Base-by-base conservation (phyloP, 108 stramenopile genomes). In the Skeletonema tropicum region DNA sequence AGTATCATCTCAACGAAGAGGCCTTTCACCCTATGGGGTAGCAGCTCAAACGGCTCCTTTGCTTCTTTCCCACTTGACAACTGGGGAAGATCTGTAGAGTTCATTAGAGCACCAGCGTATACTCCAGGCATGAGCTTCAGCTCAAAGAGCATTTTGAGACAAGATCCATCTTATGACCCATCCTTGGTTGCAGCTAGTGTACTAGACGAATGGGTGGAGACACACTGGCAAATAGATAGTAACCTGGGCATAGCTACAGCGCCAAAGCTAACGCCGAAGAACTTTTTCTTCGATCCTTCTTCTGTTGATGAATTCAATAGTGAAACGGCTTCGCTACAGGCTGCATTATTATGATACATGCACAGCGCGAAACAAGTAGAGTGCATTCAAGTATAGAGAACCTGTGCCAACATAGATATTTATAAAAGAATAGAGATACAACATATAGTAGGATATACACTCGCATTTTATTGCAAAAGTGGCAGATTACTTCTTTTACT, bases 121-220 rank as follows among this genome's bases (percentile, higher is more conserved):
- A 46, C 33, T 33, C 57, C 60, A 3, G 80, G 49, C 32, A 81
- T 81, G 80, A 65, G 64, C 30, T 81, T 71, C 48, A 81, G 80
- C 57, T 81, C 80, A 25, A 81, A 81, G 73, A 74, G 35, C 31
- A 45, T 66, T 70, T 66, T 66, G 0, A 57, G 14, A 33, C 42
- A 70, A 19, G 69, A 64, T 13, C 48, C 21, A 38, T 38, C 68
- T 4, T 57, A 46, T 35, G 33, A 66, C 25, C 52, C 72, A 32
- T 69, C 73, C 10, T 19, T 48, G 14, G 73, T 70, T 35, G 80
- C 80, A 15, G 73, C 73, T 13, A 46, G 66, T 36, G 70, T 74
- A 17, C 80, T 81, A 19, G 60, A 74, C 32, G 80, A 81, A 64
- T 81, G 80, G 80, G 70, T 81, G 63, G 74, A 74, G 36, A 65